Percentiles rank a stretch among this genome's conserved stretches.
Conservation (phyloP, 1,284 basidiomycete species). For the Boletus sp. region DNA sequence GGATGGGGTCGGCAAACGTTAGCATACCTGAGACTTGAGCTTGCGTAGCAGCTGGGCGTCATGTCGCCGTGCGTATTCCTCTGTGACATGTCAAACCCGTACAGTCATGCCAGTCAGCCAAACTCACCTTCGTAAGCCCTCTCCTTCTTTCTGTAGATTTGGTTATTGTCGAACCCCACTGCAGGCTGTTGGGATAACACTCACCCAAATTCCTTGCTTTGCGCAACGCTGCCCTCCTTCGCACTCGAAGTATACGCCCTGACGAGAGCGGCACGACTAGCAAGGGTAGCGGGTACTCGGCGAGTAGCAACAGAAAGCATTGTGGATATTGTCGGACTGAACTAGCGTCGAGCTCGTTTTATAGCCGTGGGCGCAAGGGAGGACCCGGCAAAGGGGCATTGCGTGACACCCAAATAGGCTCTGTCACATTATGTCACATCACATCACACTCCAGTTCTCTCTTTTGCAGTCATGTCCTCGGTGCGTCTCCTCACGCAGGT, state of each 20-base stretch:
- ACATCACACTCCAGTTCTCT: slow-evolving; percentile 8
- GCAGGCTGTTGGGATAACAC: slow-evolving; percentile 15
- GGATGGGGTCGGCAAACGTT: background rate
- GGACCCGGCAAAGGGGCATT: background rate
- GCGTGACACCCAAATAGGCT: slow-evolving; percentile 23
- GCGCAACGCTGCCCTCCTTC: slow-evolving; percentile 55
- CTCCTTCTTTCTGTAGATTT: slow-evolving; percentile 60
- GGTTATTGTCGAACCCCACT: background rate
- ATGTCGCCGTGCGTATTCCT: slow-evolving; percentile 57
- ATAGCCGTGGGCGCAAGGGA: background rate
- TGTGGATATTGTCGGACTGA: slow-evolving; percentile 13
- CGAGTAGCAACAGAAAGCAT: slow-evolving; percentile 51
- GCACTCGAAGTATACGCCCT: slow-evolving; percentile 42
- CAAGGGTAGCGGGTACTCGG: slow-evolving; percentile 41
- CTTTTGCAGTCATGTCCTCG: slow-evolving; percentile 33
- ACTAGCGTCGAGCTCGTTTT: background rate
- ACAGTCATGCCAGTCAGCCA: background rate
- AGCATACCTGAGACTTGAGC: slow-evolving; percentile 53
- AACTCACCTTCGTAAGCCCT: slow-evolving; percentile 65
- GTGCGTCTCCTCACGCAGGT: slow-evolving; percentile 27
- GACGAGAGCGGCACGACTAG: slow-evolving; percentile 23
- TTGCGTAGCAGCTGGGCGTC: slow-evolving; percentile 58
- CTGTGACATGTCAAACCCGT: slow-evolving; percentile 34
- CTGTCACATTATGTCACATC: slow-evolving; percentile 12
- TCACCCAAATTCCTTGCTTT: slow-evolving; percentile 55